Evolutionary conservation across 2,329 filamentous ascomycete genomes (phyloP), one percentile per base, ranked within the genome.

Genomic region (Alternaria incomplexa): DNA sequence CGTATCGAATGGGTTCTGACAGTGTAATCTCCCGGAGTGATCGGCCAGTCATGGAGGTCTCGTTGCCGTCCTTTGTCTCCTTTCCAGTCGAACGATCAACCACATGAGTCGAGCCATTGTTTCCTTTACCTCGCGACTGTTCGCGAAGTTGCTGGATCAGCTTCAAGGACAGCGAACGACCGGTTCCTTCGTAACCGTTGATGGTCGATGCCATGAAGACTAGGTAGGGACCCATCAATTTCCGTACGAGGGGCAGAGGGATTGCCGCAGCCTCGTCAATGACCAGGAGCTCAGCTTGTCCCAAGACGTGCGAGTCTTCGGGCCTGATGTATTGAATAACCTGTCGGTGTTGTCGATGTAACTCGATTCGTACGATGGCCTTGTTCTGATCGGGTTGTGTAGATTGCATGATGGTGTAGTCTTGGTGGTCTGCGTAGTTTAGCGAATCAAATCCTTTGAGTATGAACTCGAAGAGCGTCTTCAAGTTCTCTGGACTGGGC

Each of bases 201-300:
- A 99, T 97, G 2, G 96, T 99, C 1, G 96, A 99, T 1, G 96
- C 93, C 96, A 99, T 98, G 81, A 99, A 99, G 9, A 98, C 93
- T 40, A 99, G 85, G 80, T 99, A 99, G 13, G 95, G 95, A 0
- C 96, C 96, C 88, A 99, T 94, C 44, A 99, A 85, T 81, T 97
- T 97, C 71, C 91, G 88, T 8, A 99, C 96, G 3, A 98, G 84
- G 1, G 96, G 96, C 11, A 99, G 82, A 12, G 96, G 96, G 66
- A 99, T 99, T 2, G 96, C 96, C 12, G 96, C 96, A 15, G 96
- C 96, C 81, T 99, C 96, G 80, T 99, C 96, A 67, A 99, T 98
- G 9, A 99, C 95, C 11, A 99, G 84, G 43, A 99, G 83, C 80
- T 99, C 96, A 5, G 96, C 96, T 80, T 99, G 96, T 25, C 96